A percentile compares a stretch with the other conserved stretches of the same genome.
These are phyloP conservation scores for Lichtheimia corymbifera DNA, from an alignment of 371 early-diverging fungal species.

Conservation along the genomic window DNA sequence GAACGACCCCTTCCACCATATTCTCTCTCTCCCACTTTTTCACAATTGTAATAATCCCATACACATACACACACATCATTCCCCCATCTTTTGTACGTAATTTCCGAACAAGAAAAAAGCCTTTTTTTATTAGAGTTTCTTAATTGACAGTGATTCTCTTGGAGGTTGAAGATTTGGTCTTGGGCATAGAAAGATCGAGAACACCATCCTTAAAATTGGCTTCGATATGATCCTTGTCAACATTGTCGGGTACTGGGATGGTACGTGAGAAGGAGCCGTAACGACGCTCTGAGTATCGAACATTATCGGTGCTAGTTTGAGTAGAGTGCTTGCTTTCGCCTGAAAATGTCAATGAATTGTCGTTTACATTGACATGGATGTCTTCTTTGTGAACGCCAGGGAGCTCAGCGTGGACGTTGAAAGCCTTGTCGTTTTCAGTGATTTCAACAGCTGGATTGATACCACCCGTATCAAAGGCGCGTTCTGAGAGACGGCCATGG, in stretches of 20 bases:
- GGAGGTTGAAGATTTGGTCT: slow-evolving; percentile 18
- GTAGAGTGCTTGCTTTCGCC: slow-evolving; percentile 18
- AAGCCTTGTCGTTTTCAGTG: slow-evolving; percentile 25
- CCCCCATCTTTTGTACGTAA: too few relatives aligned
- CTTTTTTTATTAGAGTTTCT: background rate
- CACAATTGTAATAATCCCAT: too few relatives aligned
- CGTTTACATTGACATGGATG: slow-evolving; percentile 22
- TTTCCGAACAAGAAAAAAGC: background rate
- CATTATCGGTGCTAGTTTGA: slow-evolving; percentile 18
- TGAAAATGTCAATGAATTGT: slow-evolving; percentile 17
- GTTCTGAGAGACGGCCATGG: slow-evolving; percentile 1
- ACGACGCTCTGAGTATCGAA: slow-evolving; percentile 49
- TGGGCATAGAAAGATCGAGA: slow-evolving; percentile 53
- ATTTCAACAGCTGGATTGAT: slow-evolving; percentile 24
- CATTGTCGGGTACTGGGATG: slow-evolving; percentile 52
- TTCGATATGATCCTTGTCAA: slow-evolving; percentile 43
- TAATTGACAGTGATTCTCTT: slow-evolving; percentile 15
- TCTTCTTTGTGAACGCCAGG: slow-evolving; percentile 35
- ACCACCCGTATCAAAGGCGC: slow-evolving; percentile 1
- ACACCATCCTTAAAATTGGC: slow-evolving; percentile 64
- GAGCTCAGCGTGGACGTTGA: slow-evolving; percentile 25
- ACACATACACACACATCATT: too few relatives aligned
- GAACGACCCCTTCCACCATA: too few relatives aligned
- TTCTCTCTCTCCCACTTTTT: too few relatives aligned
- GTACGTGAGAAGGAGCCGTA: slow-evolving; percentile 53